Evolutionary conservation across 352 stramenopile genomes (phyloP), one percentile per base, ranked within the genome.

Genomic region (Peronospora farinosa): DNA sequence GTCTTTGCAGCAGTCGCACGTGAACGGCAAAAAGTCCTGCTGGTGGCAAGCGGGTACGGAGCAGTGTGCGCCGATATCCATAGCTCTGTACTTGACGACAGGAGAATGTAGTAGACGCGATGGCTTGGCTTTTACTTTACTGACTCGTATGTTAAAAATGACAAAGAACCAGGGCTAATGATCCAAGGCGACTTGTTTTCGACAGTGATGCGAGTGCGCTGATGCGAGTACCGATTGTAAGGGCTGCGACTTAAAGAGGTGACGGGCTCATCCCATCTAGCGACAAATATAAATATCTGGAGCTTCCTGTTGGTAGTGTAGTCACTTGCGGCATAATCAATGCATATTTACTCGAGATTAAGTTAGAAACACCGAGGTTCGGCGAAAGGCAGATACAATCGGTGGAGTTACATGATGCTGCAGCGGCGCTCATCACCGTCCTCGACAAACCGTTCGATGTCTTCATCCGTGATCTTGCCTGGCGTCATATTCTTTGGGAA

Each of bases 361-460:
- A 27, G 3, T 27, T 27, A 27, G 23, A 4, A 27, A 27, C 23
- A 27, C 23, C 23, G 23, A 2, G 5, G 23, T 27, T 4, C 2
- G 23, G 5, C 23, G 5, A 32, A n/a, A 43, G 9, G 19, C 9
- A 28, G 11, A 19, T 43, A 19, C 17, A 31, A 9, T 19, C 19
- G 10, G 25, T 31, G 23, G n/a, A 23, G 57, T 77, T 82, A 95
- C 84, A 95, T 95, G 63, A 95, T 76, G 50, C 31, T 61, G 63
- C 84, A 95, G 21, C 80, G 78, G 41, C 78, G 71, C 36, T 92
- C 79, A 60, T 95, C 84, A 30, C 72, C 74, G 28, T 90, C 67
- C 57, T 88, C 83, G 31, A 95, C 84, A 44, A 95, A 88, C 12
- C 80, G 79, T 54, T 95, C 78, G 31, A 95, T 95, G 51, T 95